Percentiles rank a stretch among this genome's conserved stretches.
phyloP scores from a whole-genome alignment of 2,329 filamentous ascomycete genomes.

The Colletotrichum tofieldiae region DNA sequence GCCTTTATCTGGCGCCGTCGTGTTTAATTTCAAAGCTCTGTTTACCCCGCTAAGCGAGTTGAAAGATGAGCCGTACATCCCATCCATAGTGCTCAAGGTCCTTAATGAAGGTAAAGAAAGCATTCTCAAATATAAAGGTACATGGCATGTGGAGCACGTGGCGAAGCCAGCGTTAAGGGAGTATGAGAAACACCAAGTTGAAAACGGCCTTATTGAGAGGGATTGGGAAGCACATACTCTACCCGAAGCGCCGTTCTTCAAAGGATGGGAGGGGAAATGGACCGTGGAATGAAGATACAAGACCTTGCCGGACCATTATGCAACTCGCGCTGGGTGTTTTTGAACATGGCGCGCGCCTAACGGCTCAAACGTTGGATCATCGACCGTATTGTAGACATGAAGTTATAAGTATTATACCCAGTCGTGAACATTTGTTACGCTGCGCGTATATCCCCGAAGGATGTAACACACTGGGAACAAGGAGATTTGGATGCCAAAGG shows the following conservation, averaged over 20 bases:
- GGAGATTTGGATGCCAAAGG: no score
- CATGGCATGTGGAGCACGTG: constrained; percentile 84
- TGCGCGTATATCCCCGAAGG: neutral
- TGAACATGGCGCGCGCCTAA: no score
- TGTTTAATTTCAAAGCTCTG: constrained; percentile 91
- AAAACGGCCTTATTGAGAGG: constrained; percentile 70
- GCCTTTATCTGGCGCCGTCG: constrained; percentile 80
- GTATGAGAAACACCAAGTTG: constrained; percentile 78
- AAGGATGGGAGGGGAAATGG: constrained; percentile 85
- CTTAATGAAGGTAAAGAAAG: constrained; percentile 78
- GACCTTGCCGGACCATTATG: no score
- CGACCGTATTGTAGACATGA: neutral
- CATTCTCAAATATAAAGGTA: constrained; percentile 86
- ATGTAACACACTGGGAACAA: no score
- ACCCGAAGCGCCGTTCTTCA: constrained; percentile 83
- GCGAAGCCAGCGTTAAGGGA: constrained; percentile 75
- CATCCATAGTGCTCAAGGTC: constrained; percentile 77
- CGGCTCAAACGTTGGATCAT: neutral
- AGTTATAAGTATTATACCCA: neutral
- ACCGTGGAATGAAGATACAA: neutral
- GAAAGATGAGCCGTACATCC: constrained; percentile 80
- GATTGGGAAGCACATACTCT: constrained; percentile 80
- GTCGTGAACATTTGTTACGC: no score
- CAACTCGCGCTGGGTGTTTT: neutral
- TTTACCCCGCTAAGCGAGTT: constrained; percentile 84